Evolutionary conservation across 164 flowering plant genomes (phyloP).

Genomic region (Stephania yunnanensis): DNA sequence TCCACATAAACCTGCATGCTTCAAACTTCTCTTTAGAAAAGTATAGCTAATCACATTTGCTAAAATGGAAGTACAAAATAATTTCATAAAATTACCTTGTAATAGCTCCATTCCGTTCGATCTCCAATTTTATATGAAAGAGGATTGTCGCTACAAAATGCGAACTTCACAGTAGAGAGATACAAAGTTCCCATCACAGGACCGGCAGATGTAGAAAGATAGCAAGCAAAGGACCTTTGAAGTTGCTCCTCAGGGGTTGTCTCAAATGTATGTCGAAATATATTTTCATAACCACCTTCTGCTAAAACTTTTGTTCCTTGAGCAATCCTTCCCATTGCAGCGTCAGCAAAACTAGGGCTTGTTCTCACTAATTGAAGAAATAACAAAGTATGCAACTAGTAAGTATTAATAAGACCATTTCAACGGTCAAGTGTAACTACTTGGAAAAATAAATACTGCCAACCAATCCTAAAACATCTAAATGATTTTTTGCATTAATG

Average conservation of each 20-base stretch:
- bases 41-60: background rate
- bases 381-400: background rate
- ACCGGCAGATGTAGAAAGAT: slow-evolving; percentile 81
- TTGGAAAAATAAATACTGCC: too few species aligned
- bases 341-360: slow-evolving; percentile 72
- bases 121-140: slow-evolving; percentile 59
- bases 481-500: too few species aligned
- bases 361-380: slow-evolving; percentile 55
- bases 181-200: slow-evolving; percentile 77
- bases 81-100: slow-evolving; percentile 40
- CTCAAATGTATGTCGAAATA: slow-evolving; percentile 68
- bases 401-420: background rate
- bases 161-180: slow-evolving; percentile 71
- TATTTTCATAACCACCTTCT: slow-evolving; percentile 86
- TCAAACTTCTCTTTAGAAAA: background rate
- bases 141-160: slow-evolving; percentile 77
- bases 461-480: too few species aligned
- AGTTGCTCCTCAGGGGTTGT: slow-evolving; percentile 68
- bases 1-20: background rate
- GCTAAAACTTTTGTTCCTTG: slow-evolving; percentile 76
- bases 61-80: background rate
- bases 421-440: too few species aligned
- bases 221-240: slow-evolving; percentile 61
- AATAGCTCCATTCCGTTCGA: slow-evolving; percentile 67
- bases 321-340: slow-evolving; percentile 85